A percentile compares a stretch with the other conserved stretches of the same genome.
Evolutionary conservation across 371 early-diverging fungal genomes (phyloP).

Genomic region (Apophysomyces sp.): DNA sequence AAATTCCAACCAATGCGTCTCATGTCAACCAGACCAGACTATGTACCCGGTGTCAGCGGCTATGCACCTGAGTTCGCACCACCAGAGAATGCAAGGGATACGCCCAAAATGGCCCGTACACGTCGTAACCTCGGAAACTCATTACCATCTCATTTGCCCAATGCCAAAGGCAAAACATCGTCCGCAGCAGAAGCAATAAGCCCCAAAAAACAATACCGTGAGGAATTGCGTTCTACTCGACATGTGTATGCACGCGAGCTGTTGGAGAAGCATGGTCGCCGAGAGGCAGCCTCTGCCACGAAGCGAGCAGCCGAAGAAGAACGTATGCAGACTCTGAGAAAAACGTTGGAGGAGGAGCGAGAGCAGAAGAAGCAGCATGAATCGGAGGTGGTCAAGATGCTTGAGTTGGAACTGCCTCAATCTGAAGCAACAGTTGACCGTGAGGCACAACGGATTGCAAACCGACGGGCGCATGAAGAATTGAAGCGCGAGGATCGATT

Average conservation of each 20-base stretch:
- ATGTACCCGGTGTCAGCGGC: slow-evolving; percentile 26
- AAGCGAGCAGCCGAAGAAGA: slow-evolving; percentile 19
- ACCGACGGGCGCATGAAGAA: slow-evolving; percentile 25
- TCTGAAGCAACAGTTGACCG: slow-evolving; percentile 5
- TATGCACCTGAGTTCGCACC: slow-evolving; percentile 45
- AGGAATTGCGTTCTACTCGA: slow-evolving; percentile 34
- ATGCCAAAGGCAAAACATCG: background rate
- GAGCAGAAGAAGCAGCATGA: slow-evolving; percentile 19
- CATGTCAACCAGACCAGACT: background rate
- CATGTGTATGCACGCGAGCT: slow-evolving; percentile 45
- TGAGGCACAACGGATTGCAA: slow-evolving; percentile 19
- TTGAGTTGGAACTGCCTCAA: slow-evolving; percentile 17
- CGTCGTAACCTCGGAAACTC: slow-evolving; percentile 31
- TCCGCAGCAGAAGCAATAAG: slow-evolving; percentile 9
- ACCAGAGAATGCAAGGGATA: slow-evolving; percentile 37
- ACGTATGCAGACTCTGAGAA: slow-evolving; percentile 11
- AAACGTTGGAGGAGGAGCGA: slow-evolving; percentile 19
- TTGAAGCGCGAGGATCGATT: slow-evolving; percentile 19
- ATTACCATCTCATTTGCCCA: slow-evolving; percentile 35
- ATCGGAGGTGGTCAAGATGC: slow-evolving; percentile 23
- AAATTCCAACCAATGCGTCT: background rate
- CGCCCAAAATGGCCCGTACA: slow-evolving; percentile 18
- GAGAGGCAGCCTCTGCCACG: slow-evolving; percentile 25
- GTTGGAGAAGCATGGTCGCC: slow-evolving; percentile 36
- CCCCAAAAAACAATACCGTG: slow-evolving; percentile 32